These are phyloP conservation scores for Amoeboradix gromovi DNA, from an alignment of 371 early-diverging fungal genomes.

Conservation along the genomic window DNA sequence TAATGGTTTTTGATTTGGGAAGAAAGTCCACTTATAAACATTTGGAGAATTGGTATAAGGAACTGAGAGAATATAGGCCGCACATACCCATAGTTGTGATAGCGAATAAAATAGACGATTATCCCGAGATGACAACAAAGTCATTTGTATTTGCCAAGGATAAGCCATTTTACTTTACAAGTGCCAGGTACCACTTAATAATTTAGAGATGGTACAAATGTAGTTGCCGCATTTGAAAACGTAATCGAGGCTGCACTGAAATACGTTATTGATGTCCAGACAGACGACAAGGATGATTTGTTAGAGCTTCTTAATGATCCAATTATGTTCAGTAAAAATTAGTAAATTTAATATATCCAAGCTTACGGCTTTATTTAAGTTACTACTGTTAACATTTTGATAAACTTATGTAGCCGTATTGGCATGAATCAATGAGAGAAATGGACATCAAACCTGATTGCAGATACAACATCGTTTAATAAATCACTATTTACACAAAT, in stretches of 20 bases:
- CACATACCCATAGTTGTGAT: slow-evolving; percentile 16
- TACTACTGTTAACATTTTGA: too few relatives aligned
- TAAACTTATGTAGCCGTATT: too few relatives aligned
- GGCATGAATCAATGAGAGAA: too few relatives aligned
- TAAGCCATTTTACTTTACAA: slow-evolving; percentile 5
- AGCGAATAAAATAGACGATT: slow-evolving; percentile 21
- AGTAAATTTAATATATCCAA: too few relatives aligned
- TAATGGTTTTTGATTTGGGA: slow-evolving; percentile 20
- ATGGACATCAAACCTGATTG: too few relatives aligned
- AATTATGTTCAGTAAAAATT: too few relatives aligned
- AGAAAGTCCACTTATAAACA: slow-evolving; percentile 24
- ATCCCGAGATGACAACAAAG: slow-evolving; percentile 14
- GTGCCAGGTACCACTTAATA: slow-evolving; percentile 1
- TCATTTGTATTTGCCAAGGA: slow-evolving; percentile 16
- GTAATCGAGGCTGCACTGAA: slow-evolving; percentile 11
- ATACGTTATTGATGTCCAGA: too few relatives aligned
- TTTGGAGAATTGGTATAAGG: slow-evolving; percentile 19
- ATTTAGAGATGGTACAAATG: slow-evolving; percentile 15
- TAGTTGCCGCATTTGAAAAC: slow-evolving; percentile 15
- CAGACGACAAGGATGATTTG: too few relatives aligned
- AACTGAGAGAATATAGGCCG: slow-evolving; percentile 10
- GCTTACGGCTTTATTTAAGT: too few relatives aligned
- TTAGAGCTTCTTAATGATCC: too few relatives aligned
- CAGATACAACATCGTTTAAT: too few relatives aligned
- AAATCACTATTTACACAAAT: too few relatives aligned